These are phyloP conservation scores for Lophium mytilinum DNA, from an alignment of 495 filamentous ascomycete species.

Conservation along the genomic window DNA sequence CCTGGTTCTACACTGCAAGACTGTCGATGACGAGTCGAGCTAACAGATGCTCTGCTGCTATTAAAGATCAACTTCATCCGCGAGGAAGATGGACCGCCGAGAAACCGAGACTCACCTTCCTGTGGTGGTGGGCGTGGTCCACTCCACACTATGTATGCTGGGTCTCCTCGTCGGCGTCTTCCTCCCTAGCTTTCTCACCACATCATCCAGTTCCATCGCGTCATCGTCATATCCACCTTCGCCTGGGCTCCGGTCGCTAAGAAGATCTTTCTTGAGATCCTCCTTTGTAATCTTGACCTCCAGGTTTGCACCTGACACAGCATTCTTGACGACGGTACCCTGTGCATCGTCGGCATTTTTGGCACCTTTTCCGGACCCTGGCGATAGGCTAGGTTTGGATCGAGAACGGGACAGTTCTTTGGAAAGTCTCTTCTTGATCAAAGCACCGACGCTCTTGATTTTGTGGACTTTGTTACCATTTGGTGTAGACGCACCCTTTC, in stretches of 20 bases:
- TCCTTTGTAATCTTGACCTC: slow-evolving; percentile 21
- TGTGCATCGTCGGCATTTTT: neutral
- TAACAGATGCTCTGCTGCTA: too few relatives aligned
- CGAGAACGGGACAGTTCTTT: slow-evolving; percentile 4
- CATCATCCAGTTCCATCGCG: slow-evolving; percentile 21
- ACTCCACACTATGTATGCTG: slow-evolving; percentile 23
- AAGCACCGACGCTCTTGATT: slow-evolving; percentile 19
- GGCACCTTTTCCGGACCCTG: neutral
- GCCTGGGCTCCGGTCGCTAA: slow-evolving; percentile 20
- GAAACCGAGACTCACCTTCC: slow-evolving; percentile 2
- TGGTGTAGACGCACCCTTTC: neutral
- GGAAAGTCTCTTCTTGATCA: slow-evolving; percentile 20
- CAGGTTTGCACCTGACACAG: slow-evolving; percentile 10
- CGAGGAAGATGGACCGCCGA: too few relatives aligned
- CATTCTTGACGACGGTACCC: slow-evolving; percentile 15
- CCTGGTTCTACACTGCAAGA: neutral
- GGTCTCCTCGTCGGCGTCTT: slow-evolving; percentile 12
- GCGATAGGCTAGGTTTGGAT: neutral
- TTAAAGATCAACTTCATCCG: too few relatives aligned
- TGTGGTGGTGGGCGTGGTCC: slow-evolving; percentile 11
- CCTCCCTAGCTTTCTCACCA: slow-evolving; percentile 14
- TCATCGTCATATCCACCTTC: slow-evolving; percentile 26
- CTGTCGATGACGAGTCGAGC: too few relatives aligned
- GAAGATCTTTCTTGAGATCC: slow-evolving; percentile 19
- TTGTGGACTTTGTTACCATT: slow-evolving; percentile 15